phyloP scores from a whole-genome alignment of 192 early-diverging fungal genomes.

The Coemansia asiatica region DNA sequence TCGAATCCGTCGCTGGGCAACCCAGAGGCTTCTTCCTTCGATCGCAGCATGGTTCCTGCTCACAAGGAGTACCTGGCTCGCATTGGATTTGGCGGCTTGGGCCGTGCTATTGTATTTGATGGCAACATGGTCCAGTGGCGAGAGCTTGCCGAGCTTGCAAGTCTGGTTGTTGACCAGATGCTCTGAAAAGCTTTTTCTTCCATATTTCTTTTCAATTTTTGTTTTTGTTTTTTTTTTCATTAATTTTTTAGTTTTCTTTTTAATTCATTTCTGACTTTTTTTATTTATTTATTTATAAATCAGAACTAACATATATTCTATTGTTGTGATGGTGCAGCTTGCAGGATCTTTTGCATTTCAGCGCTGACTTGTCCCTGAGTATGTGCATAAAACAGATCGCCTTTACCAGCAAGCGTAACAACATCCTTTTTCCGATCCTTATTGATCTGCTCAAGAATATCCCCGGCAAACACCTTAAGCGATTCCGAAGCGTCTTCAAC shows the following conservation, averaged over 20 bases:
- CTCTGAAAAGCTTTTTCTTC: conserved; percentile 14
- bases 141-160: conserved; percentile 47
- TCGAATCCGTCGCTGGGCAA: conserved; percentile 33
- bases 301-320: too few species aligned
- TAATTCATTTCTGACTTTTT: background rate
- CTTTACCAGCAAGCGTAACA: conserved; percentile 19
- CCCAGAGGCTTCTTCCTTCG: conserved; percentile 29
- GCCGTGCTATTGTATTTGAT: conserved; percentile 40
- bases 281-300: conserved; percentile 6
- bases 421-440: background rate
- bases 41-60: conserved; percentile 50
- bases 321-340: conserved; percentile 16
- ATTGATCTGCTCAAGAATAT: conserved; percentile 34
- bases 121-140: conserved; percentile 44
- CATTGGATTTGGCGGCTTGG: conserved; percentile 53
- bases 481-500: conserved; percentile 4
- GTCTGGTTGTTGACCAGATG: conserved; percentile 59
- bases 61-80: conserved; percentile 46
- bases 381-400: conserved; percentile 43
- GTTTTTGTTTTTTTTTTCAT: conserved; percentile 16
- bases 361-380: conserved; percentile 25
- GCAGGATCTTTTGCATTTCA: conserved; percentile 36
- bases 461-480: conserved; percentile 2
- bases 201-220: conserved; percentile 13
- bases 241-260: conserved; percentile 5